Conservation (phyloP, 1,139 yeast species). For the Nadsonia starkeyi-henricii region DNA sequence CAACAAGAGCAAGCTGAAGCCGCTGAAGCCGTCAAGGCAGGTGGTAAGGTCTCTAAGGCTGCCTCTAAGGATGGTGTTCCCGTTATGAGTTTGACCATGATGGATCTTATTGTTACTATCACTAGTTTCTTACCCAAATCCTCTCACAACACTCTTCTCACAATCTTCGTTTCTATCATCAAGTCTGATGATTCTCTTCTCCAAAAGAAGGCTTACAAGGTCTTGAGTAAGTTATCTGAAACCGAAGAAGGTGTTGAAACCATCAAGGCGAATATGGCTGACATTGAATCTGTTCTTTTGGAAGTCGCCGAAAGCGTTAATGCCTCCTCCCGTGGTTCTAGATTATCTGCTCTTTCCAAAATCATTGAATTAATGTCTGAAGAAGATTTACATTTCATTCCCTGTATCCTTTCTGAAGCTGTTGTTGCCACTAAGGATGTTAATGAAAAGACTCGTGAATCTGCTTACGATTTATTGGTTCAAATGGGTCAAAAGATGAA, state of each 20-base stretch:
- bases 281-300: slow-evolving; percentile 48
- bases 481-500: slow-evolving; percentile 72
- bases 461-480: slow-evolving; percentile 62
- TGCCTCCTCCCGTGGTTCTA: slow-evolving; percentile 66
- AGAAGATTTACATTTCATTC: slow-evolving; percentile 58
- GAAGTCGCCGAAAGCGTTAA: slow-evolving; percentile 48
- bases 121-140: slow-evolving; percentile 63
- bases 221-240: slow-evolving; percentile 56
- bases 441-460: slow-evolving; percentile 80
- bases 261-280: slow-evolving; percentile 36
- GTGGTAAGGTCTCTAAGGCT: slow-evolving; percentile 17
- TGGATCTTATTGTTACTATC: slow-evolving; percentile 83
- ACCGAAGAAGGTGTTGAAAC: slow-evolving; percentile 43
- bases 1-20: slow-evolving; percentile 35
- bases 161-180: slow-evolving; percentile 64
- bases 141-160: slow-evolving; percentile 58
- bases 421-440: slow-evolving; percentile 87
- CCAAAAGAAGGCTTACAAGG: slow-evolving; percentile 85
- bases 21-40: slow-evolving; percentile 15
- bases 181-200: slow-evolving; percentile 44
- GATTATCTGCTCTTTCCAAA: slow-evolving; percentile 53
- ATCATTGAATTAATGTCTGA: slow-evolving; percentile 49
- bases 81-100: slow-evolving; percentile 64
- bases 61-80: slow-evolving; percentile 28
- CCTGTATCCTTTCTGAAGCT: slow-evolving; percentile 71